Conservation (phyloP, 495 filamentous ascomycete genomes). For the Aspergillus incahuasiensis region DNA sequence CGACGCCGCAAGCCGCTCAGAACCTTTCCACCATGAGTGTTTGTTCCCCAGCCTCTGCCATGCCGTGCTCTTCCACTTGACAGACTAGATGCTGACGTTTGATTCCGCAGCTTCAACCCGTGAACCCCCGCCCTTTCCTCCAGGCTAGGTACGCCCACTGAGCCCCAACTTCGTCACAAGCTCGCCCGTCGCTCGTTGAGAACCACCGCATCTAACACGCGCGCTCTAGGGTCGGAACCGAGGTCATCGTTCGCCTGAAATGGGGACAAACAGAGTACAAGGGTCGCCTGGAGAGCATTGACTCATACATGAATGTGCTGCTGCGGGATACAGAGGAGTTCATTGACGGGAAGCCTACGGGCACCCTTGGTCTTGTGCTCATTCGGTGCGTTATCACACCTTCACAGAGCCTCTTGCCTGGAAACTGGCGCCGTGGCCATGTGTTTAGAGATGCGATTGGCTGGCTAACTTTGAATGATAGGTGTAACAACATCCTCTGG, state of each 20-base stretch:
- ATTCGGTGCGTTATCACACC: constrained; percentile 62
- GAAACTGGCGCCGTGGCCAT: too few relatives aligned
- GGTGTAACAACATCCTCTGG: constrained; percentile 95
- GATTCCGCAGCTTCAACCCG: constrained; percentile 61
- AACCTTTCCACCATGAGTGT: constrained; percentile 38
- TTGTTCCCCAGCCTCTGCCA: constrained; percentile 13
- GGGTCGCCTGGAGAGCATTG: constrained; percentile 82
- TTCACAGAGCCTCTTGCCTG: too few relatives aligned
- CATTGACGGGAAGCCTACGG: constrained; percentile 81
- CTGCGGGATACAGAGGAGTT: constrained; percentile 84
- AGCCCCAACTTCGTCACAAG: not conserved
- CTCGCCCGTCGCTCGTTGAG: not conserved
- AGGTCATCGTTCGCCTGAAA: constrained; percentile 88
- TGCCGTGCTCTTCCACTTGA: not conserved
- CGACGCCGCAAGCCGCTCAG: constrained; percentile 4
- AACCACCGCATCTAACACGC: constrained; percentile 4
- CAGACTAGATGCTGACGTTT: constrained; percentile 9
- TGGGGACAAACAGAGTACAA: constrained; percentile 98
- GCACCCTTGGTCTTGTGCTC: constrained; percentile 79
- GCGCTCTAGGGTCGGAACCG: constrained; percentile 68
- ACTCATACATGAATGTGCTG: constrained; percentile 99
- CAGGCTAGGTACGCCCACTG: constrained; percentile 65
- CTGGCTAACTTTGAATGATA: constrained; percentile 23
- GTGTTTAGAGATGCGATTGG: too few relatives aligned
- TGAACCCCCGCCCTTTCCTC: constrained; percentile 88